Evolutionary conservation across 1,284 basidiomycete genomes (phyloP), one percentile per base, ranked within the genome.

Genomic region (Boletus mariae): DNA sequence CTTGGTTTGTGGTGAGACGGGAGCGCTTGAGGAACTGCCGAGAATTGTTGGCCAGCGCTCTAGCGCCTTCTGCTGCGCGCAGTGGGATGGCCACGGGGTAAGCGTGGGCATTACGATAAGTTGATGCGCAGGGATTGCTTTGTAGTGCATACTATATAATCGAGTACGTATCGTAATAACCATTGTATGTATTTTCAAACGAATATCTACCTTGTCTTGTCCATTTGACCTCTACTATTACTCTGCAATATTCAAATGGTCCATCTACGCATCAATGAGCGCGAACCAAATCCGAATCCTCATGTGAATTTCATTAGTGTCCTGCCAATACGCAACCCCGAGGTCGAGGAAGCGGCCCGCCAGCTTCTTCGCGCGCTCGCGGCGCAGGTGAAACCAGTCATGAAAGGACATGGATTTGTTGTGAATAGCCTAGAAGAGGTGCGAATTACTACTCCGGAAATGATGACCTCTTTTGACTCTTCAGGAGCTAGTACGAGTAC

Each of bases 341-440:
- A 44, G 5, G 56, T 41, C 70, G 70, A 51, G 73, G 83, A 87
- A 55, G 77, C 81, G 53, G 82, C 84, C 12, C 76, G 78, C 41
- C 84, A 89, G 62, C 75, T 88, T 37, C 73, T 92, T 49, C 78
- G 86, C 12, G 86, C 87, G 5, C 71, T 92, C 35, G 89, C 88
- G 0, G 90, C 89, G 5, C 89, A 92, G 70, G 85, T 92, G 31
- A 78, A 80, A 59, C 90, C 90, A 4, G 65, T 91, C 29, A 92
- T 92, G 89, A 89, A 89, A 62, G 70, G 75, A 2, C 84, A 90
- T 59, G 88, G 87, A 0, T 86, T 90, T 60, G 69, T 63, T 1
- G 79, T 91, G 17, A 92, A 91, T 61, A 87, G 84, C 56, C 73
- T 92, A 23, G 89, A 91, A 72, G 89, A 91, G 80, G 89, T 87